Conservation (phyloP, 768 basidiomycete genomes). For the Hypholoma sublateritium region DNA sequence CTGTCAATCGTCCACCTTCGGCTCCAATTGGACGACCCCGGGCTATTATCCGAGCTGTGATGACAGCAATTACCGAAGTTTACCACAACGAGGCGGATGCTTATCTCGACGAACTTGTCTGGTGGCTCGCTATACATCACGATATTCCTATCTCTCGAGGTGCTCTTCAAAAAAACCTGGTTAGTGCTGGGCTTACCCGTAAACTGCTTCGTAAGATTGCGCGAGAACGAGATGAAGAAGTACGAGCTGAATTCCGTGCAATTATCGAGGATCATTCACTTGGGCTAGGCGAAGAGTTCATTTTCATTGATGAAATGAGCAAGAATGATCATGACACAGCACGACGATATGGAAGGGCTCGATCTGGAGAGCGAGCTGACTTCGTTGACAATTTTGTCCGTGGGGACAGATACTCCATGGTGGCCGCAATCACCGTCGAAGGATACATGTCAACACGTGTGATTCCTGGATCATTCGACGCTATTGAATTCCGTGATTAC, state of each 20-base stretch:
- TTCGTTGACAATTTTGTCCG: constrained; percentile 22
- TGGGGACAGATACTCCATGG: constrained; percentile 25
- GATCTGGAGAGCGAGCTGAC: constrained; percentile 17
- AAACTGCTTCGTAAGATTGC: constrained; percentile 50
- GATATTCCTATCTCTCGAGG: constrained; percentile 17
- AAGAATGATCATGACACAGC: constrained; percentile 24
- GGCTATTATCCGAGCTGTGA: not conserved
- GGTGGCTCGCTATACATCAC: constrained; percentile 23
- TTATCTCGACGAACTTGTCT: constrained; percentile 21
- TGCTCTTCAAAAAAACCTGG: constrained; percentile 57
- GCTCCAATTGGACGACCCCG: not conserved
- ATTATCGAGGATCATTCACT: constrained; percentile 4
- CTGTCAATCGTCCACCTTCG: not conserved
- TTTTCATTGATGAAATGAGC: constrained; percentile 28
- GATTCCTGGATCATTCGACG: constrained; percentile 26
- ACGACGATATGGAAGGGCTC: constrained; percentile 23
- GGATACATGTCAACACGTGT: constrained; percentile 27
- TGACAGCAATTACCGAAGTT: not conserved
- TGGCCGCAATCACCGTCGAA: constrained; percentile 27
- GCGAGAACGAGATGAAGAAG: constrained; percentile 18
- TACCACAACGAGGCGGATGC: constrained; percentile 1
- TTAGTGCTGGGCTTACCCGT: constrained; percentile 69
- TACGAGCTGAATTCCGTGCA: constrained; percentile 11
- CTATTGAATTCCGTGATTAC: constrained; percentile 25
- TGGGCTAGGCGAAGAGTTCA: constrained; percentile 18